Conservation (phyloP, 345 rosid species). For the Reutealis trisperma region DNA sequence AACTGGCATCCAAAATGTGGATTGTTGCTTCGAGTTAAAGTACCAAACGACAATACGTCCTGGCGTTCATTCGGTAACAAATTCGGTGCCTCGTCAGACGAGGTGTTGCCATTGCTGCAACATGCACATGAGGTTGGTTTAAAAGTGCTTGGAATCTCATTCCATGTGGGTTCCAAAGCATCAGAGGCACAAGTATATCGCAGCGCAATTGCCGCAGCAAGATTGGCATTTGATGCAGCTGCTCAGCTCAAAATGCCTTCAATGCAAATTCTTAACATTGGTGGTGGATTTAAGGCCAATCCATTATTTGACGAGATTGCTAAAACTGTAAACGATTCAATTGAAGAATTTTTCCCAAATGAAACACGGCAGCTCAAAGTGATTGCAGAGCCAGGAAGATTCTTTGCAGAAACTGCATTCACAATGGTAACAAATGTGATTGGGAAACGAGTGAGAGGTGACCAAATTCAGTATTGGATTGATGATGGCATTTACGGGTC, state of each 20-base stretch:
- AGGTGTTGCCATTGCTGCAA: conserved; percentile 28
- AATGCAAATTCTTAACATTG: conserved; percentile 32
- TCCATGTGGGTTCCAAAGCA: conserved; percentile 35
- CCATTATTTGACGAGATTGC: conserved; percentile 25
- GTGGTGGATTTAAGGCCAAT: conserved; percentile 34
- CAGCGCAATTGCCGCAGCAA: conserved; percentile 29
- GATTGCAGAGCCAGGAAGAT: conserved; percentile 38
- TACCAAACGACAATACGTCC: conserved; percentile 21
- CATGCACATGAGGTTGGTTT: conserved; percentile 21
- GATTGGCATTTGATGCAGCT: conserved; percentile 27
- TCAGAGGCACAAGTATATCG: conserved; percentile 19
- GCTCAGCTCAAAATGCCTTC: conserved; percentile 23
- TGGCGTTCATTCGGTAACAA: conserved; percentile 25
- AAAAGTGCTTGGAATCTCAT: conserved; percentile 26
- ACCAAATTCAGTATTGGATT: conserved; percentile 38
- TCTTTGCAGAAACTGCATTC: conserved; percentile 31
- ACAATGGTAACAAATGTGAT: conserved; percentile 34
- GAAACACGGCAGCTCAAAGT: conserved; percentile 10
- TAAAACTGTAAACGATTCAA: conserved; percentile 21
- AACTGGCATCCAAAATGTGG: conserved; percentile 36
- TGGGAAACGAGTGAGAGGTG: conserved; percentile 37
- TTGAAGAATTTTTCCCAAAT: conserved; percentile 22
- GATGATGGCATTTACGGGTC: conserved; percentile 43
- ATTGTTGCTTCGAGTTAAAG: conserved; percentile 28
- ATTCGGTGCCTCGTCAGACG: conserved; percentile 24